Conservation (phyloP, 225 moss, liverwort and hornwort genomes). For the Pseudisothecium myosuroides region DNA sequence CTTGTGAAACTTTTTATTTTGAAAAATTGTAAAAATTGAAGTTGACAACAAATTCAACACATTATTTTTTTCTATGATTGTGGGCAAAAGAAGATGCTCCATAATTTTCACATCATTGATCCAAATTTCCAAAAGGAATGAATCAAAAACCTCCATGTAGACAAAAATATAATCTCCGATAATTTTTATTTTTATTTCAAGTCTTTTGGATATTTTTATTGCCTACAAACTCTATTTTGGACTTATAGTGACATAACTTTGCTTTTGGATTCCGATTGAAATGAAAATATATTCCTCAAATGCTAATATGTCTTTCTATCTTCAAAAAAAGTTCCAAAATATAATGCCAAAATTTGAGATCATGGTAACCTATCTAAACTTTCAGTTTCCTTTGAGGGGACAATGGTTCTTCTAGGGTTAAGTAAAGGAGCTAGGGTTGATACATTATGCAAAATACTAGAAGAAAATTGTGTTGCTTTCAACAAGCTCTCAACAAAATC, state of each 20-base stretch:
- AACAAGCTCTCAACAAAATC: no score
- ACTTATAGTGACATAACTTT: rapidly evolving
- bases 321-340: neutral
- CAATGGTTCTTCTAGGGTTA: neutral
- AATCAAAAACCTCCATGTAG: neutral
- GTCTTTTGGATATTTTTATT: neutral
- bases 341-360: neutral
- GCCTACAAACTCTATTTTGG: rapidly evolving
- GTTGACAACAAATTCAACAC: neutral
- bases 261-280: rapidly evolving
- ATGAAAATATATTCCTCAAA: neutral
- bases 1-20: neutral
- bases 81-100: rapidly evolving
- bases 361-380: neutral
- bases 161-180: neutral
- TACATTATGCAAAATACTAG: neutral
- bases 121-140: neutral
- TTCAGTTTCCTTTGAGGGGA: neutral
- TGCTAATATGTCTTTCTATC: neutral
- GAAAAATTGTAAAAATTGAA: neutral
- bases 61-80: no score
- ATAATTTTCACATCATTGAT: neutral
- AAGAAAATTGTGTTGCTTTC: no score
- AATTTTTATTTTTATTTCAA: neutral
- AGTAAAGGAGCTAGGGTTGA: rapidly evolving